Evolutionary conservation across 257 asterid species (phyloP).

Genomic region (Fraxinus cuspidata): DNA sequence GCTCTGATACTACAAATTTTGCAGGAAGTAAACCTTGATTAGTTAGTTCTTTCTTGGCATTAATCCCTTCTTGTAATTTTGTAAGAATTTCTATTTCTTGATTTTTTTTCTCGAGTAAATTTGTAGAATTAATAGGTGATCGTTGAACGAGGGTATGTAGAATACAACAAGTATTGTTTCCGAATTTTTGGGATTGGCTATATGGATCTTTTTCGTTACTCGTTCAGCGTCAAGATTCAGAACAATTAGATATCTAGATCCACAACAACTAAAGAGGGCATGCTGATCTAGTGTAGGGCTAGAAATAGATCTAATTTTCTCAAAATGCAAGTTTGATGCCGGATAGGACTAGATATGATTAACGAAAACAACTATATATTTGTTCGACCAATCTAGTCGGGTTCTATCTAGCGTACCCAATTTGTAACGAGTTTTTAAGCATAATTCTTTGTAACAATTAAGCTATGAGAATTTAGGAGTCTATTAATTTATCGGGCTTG

Average conservation of each 20-base stretch:
- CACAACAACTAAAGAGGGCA: not conserved
- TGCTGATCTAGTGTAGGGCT: not conserved
- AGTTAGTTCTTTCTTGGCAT: not conserved
- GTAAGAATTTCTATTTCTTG: constrained; percentile 8
- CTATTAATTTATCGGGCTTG: no score
- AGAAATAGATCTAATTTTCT: not conserved
- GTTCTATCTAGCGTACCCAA: no score
- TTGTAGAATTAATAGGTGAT: constrained; percentile 16
- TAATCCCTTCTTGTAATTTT: not conserved
- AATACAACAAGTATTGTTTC: not conserved
- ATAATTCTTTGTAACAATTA: not conserved
- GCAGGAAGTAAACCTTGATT: constrained; percentile 12
- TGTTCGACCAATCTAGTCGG: no score
- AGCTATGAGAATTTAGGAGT: not conserved
- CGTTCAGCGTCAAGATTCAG: not conserved
- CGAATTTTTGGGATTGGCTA: not conserved
- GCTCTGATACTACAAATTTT: constrained; percentile 19
- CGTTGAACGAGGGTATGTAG: not conserved
- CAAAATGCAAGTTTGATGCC: not conserved
- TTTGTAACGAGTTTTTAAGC: no score
- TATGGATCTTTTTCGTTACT: not conserved
- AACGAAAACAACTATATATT: no score
- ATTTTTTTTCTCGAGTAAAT: not conserved
- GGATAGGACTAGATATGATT: not conserved
- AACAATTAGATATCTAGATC: not conserved